These are phyloP conservation scores for Ophiostoma montium DNA, from an alignment of 2,329 filamentous ascomycete genomes.

Conservation along the genomic window DNA sequence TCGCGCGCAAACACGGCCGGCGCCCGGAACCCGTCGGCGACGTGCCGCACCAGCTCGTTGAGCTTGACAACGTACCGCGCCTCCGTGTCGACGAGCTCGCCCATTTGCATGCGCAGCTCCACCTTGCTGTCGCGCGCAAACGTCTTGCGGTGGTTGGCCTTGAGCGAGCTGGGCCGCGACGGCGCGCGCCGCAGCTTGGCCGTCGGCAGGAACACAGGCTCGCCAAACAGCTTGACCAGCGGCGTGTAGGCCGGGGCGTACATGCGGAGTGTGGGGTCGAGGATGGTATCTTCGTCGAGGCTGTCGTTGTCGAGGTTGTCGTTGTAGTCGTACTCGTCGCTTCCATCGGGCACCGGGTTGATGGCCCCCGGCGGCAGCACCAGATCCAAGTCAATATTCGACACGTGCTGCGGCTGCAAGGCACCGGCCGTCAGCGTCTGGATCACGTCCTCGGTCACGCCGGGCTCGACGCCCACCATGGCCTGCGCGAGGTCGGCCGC, in stretches of 20 bases:
- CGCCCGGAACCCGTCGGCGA: conserved; percentile 70
- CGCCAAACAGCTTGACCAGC: conserved; percentile 65
- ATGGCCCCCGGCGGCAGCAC: conserved; percentile 70
- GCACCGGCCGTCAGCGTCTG: conserved; percentile 61
- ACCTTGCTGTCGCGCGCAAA: conserved; percentile 75
- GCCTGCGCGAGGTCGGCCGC: conserved; percentile 77
- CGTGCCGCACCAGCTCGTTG: conserved; percentile 64
- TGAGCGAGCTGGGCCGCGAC: conserved; percentile 70
- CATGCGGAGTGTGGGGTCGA: conserved; percentile 49
- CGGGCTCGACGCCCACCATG: conserved; percentile 73
- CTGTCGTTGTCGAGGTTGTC: conserved; percentile 27
- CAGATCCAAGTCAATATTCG: conserved; percentile 77
- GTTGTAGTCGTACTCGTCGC: conserved; percentile 24
- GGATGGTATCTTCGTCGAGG: conserved; percentile 41
- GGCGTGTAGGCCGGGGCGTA: conserved; percentile 62
- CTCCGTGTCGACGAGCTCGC: conserved; percentile 83
- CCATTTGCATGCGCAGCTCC: conserved; percentile 74
- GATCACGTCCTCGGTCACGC: conserved; percentile 45
- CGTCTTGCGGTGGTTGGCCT: conserved; percentile 48
- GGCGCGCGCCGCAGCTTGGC: conserved; percentile 72
- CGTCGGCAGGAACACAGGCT: conserved; percentile 75
- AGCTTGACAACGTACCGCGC: conserved; percentile 86
- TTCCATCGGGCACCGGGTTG: background rate
- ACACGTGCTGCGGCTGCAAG: conserved; percentile 67
- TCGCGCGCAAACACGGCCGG: conserved; percentile 52